Evolutionary conservation across 1,284 basidiomycete genomes (phyloP), one percentile per base, ranked within the genome.

Genomic region (Rhodotorula sp.): DNA sequence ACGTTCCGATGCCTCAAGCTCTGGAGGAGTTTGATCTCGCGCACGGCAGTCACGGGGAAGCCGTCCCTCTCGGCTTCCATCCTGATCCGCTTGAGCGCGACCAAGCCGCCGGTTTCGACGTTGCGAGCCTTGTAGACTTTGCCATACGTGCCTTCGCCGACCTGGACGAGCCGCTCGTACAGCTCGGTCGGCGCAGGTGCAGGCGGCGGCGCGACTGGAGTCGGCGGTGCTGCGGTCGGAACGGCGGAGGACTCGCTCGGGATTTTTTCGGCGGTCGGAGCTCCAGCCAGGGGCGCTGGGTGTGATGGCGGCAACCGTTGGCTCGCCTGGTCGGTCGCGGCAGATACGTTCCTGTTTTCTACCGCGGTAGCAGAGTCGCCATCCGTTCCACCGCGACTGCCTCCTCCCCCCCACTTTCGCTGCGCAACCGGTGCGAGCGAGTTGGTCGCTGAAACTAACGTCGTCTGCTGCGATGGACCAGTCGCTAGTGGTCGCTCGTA

Each of bases 61-160:
- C 96, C 96, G 79, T 99, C 97, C 79, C 88, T 89, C 82, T 99
- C 97, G 6, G 89, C 86, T 80, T 99, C 96, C 95, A 99, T 98
- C 59, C 95, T 87, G 80, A 99, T 99, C 71, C 94, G 87, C 83
- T 99, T 99, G 70, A 99, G 83, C 6, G 96, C 96, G 42, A 98
- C 94, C 69, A 90, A 84, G 5, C 85, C 81, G 30, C 88, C 89
- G 22, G 87, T 90, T 49, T 88, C 83, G 18, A 87, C 88, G 75
- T 94, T 94, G 63, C 88, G 86, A 1, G 96, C 96, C 81, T 99
- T 99, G 85, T 97, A 99, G 0, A 99, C 96, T 80, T 99, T 97
- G 24, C 96, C 96, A 79, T 99, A 99, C 3, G 96, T 99, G 4
- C 96, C 96, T 80, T 99, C 95, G 24, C 96, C 96, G 48, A 99